These are phyloP conservation scores for Metschnikowia borealis DNA, from an alignment of 805 yeast genomes.

Conservation along the genomic window DNA sequence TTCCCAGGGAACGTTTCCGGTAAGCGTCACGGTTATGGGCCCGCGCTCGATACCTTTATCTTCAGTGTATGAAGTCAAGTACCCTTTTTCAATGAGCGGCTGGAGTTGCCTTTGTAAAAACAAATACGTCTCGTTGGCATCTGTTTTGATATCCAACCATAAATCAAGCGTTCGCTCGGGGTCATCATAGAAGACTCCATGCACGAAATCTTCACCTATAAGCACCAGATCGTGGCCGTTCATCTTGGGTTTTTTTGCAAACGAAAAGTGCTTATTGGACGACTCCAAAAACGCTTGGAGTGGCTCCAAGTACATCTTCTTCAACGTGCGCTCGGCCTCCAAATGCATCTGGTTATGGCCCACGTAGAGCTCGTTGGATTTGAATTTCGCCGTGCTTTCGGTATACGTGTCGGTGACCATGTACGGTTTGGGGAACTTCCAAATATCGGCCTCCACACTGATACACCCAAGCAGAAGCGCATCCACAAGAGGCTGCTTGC, in stretches of 20 bases:
- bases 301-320: constrained; percentile 50
- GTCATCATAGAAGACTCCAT: constrained; percentile 38
- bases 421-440: constrained; percentile 41
- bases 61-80: constrained; percentile 47
- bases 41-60: constrained; percentile 37
- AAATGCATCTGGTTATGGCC: constrained; percentile 57
- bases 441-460: constrained; percentile 66
- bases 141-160: constrained; percentile 61
- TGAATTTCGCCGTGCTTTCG: constrained; percentile 18
- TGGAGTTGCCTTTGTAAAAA: constrained; percentile 43
- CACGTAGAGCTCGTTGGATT: constrained; percentile 44
- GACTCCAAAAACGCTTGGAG: constrained; percentile 44
- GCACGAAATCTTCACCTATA: constrained; percentile 10
- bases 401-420: constrained; percentile 26
- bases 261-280: constrained; percentile 36
- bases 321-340: constrained; percentile 43
- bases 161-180: constrained; percentile 52
- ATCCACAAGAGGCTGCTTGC: constrained; percentile 52
- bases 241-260: not conserved
- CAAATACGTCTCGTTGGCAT: constrained; percentile 46
- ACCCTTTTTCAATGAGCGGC: constrained; percentile 45
- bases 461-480: constrained; percentile 53
- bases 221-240: not conserved
- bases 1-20: constrained; percentile 60
- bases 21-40: constrained; percentile 59